Percentiles rank a stretch among this genome's conserved stretches.
phyloP scores from a whole-genome alignment of 2,329 filamentous ascomycete genomes.

The Stagonosporopsis tanaceti region DNA sequence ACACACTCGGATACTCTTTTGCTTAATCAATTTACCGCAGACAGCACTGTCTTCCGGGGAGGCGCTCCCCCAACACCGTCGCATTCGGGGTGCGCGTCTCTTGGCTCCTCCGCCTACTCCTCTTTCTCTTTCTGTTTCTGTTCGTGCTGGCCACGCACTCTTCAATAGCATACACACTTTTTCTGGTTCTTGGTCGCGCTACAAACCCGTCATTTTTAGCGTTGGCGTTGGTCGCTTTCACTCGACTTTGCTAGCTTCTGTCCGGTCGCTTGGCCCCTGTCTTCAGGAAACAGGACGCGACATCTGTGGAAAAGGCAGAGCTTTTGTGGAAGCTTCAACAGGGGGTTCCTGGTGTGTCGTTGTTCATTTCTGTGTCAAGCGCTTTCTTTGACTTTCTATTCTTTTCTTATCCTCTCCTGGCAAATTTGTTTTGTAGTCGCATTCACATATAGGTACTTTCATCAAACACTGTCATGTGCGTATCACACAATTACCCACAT shows the following conservation, averaged over 20 bases:
- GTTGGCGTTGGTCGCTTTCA: conserved; percentile 19
- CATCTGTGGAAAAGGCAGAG: conserved; percentile 5
- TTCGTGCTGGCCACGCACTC: conserved; percentile 21
- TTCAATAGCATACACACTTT: conserved; percentile 14
- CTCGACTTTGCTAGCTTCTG: conserved; percentile 6
- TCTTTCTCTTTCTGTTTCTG: not conserved
- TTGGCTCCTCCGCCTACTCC: conserved; percentile 1
- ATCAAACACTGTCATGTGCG: conserved; percentile 6
- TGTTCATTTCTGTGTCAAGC: not conserved
- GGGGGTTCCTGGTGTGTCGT: conserved; percentile 1
- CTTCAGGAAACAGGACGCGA: conserved; percentile 8
- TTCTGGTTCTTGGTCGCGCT: conserved; percentile 11
- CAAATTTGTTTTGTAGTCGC: not conserved
- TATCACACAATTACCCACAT: not conserved
- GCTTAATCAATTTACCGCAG: conserved; percentile 12
- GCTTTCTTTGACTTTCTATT: not conserved
- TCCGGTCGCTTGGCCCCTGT: conserved; percentile 9
- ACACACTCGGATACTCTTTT: not conserved
- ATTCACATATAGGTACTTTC: conserved; percentile 4
- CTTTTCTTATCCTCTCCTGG: not conserved
- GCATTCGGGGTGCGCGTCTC: conserved; percentile 13
- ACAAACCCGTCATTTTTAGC: conserved; percentile 14
- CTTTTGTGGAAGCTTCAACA: not conserved
- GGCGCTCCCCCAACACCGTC: conserved; percentile 6
- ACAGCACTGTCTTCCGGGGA: conserved; percentile 11